Evolutionary conservation across 192 early-diverging fungal species (phyloP).

Genomic region (Spinellus fusiger): DNA sequence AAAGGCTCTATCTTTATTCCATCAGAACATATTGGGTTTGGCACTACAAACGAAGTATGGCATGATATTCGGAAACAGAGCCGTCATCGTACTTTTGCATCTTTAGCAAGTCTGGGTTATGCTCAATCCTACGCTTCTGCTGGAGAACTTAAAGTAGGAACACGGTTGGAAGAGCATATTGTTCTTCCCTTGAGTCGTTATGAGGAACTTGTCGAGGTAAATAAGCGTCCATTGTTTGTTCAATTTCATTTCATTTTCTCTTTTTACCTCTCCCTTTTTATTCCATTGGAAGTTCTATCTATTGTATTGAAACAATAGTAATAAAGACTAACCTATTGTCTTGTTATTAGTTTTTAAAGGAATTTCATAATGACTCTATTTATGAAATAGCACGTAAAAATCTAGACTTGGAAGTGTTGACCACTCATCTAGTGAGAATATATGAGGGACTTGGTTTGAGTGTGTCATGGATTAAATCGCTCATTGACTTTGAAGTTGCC

Average conservation of each 20-base stretch:
- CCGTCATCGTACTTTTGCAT: slow-evolving; percentile 21
- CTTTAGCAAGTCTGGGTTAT: slow-evolving; percentile 13
- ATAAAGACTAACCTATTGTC: background rate
- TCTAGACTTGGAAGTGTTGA: slow-evolving; percentile 34
- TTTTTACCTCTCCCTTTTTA: no score
- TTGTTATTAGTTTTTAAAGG: slow-evolving; percentile 24
- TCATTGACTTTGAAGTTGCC: slow-evolving; percentile 43
- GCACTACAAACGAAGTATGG: slow-evolving; percentile 21
- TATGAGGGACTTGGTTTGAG: slow-evolving; percentile 33
- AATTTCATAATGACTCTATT: slow-evolving; percentile 38
- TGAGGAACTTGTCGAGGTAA: slow-evolving; percentile 33
- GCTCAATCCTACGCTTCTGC: slow-evolving; percentile 15
- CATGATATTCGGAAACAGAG: slow-evolving; percentile 22
- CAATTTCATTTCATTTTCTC: no score
- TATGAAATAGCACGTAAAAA: slow-evolving; percentile 32
- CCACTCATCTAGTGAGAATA: slow-evolving; percentile 34
- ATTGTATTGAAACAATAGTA: background rate
- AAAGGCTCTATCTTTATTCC: slow-evolving; percentile 4
- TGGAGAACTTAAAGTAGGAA: slow-evolving; percentile 34
- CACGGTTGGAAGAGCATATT: slow-evolving; percentile 34
- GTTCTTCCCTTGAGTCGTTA: slow-evolving; percentile 35
- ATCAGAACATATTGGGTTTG: background rate
- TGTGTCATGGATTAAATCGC: slow-evolving; percentile 35
- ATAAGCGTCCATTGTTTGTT: background rate
- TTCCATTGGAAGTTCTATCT: background rate